These are phyloP conservation scores for Ganoderma sinense DNA, from an alignment of 1,284 basidiomycete genomes.

Conservation along the genomic window DNA sequence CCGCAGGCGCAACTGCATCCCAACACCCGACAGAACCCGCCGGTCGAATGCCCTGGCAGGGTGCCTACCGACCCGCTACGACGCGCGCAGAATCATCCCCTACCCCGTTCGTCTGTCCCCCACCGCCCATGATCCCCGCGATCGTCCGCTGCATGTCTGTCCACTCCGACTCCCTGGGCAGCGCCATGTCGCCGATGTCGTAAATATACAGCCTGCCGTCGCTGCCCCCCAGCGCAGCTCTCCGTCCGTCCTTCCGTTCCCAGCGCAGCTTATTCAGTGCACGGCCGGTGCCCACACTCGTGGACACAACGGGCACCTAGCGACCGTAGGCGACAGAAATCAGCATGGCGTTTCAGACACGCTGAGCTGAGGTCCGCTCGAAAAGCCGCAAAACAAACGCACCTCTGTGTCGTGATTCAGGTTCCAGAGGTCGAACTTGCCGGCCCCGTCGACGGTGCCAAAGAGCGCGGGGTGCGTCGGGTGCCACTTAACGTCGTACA, in stretches of 20 bases:
- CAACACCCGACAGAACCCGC: background rate
- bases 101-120: constrained; percentile 60
- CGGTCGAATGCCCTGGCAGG: background rate
- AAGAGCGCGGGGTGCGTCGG: constrained; percentile 94
- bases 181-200: constrained; percentile 90
- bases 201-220: constrained; percentile 95
- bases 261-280: constrained; percentile 97
- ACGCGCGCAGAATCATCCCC: constrained; percentile 54
- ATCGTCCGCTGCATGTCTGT: constrained; percentile 87
- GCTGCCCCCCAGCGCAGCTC: constrained; percentile 88
- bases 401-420: constrained; percentile 95
- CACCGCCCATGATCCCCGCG: constrained; percentile 65
- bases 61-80: constrained; percentile 50
- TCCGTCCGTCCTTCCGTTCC: constrained; percentile 87
- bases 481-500: constrained; percentile 99
- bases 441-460: constrained; percentile 92
- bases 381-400: constrained; percentile 37
- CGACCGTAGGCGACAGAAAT: background rate
- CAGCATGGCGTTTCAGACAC: background rate
- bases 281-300: constrained; percentile 71
- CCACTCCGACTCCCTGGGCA: constrained; percentile 90
- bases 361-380: background rate
- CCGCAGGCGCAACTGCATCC: background rate
- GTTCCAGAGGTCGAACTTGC: constrained; percentile 97
- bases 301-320: constrained; percentile 85